phyloP scores from a whole-genome alignment of 2,329 filamentous ascomycete genomes.

The Fusarium decemcellulare region DNA sequence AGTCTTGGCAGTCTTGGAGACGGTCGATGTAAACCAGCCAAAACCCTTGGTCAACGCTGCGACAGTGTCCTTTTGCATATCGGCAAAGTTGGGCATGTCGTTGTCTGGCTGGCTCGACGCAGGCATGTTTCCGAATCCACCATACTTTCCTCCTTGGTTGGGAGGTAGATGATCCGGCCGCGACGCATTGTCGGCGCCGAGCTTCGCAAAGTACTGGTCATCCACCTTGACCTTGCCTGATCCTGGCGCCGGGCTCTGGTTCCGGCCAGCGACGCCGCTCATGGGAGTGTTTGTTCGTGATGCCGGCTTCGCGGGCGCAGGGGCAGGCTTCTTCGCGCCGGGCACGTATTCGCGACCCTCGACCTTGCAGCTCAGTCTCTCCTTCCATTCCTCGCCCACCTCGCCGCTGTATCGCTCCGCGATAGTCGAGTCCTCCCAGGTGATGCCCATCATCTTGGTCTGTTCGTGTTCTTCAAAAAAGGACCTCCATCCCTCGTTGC shows the following conservation, averaged over 20 bases:
- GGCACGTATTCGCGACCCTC: conserved; percentile 90
- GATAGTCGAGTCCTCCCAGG: conserved; percentile 90
- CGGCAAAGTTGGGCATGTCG: conserved; percentile 79
- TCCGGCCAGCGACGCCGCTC: conserved; percentile 56
- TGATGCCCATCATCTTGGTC: conserved; percentile 76
- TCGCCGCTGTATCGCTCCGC: conserved; percentile 92
- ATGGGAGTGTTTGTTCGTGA: conserved; percentile 59
- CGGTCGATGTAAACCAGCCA: conserved; percentile 91
- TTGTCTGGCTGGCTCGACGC: conserved; percentile 63
- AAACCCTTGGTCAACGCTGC: conserved; percentile 92
- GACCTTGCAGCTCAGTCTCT: conserved; percentile 87
- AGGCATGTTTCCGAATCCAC: conserved; percentile 88
- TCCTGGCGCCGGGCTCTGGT: conserved; percentile 55
- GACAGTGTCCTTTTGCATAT: conserved; percentile 92
- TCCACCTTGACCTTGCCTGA: conserved; percentile 74
- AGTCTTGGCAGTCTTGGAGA: conserved; percentile 90
- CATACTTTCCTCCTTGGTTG: conserved; percentile 92
- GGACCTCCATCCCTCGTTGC: conserved; percentile 87
- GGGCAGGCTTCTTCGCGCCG: conserved; percentile 69
- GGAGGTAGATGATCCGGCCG: conserved; percentile 83
- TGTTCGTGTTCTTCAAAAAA: conserved; percentile 86
- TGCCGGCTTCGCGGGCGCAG: conserved; percentile 49
- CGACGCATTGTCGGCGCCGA: conserved; percentile 86
- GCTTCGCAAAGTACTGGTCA: conserved; percentile 89
- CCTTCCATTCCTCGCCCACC: conserved; percentile 95